Evolutionary conservation across 768 basidiomycete genomes (phyloP).

Genomic region (Rhizopogon vinicolor): DNA sequence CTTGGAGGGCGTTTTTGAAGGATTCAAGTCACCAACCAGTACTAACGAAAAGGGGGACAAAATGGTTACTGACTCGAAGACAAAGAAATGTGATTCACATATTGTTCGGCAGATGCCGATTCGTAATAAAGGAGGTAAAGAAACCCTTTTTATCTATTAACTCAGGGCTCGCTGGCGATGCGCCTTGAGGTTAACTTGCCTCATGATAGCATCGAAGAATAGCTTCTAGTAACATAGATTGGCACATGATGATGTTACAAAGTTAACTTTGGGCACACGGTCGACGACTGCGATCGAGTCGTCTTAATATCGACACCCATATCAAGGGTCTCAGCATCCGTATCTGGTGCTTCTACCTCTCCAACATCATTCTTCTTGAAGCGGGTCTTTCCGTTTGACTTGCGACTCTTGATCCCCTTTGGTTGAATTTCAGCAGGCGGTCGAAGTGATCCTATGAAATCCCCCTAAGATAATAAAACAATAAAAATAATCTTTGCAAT

Average conservation of each 20-base stretch:
- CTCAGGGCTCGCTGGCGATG: too few species aligned
- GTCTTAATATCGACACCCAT: background rate
- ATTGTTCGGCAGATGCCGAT: background rate
- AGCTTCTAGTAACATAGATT: too few species aligned
- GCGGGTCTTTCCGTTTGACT: slow-evolving; percentile 21
- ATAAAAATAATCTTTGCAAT: background rate
- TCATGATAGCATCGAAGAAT: too few species aligned
- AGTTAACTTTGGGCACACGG: too few species aligned
- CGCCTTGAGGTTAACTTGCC: too few species aligned
- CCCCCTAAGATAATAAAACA: background rate
- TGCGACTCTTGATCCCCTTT: slow-evolving; percentile 41
- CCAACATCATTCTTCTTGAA: slow-evolving; percentile 18
- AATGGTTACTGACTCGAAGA: background rate
- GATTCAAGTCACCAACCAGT: background rate
- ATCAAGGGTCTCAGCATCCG: background rate
- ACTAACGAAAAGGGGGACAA: background rate
- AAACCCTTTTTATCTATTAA: too few species aligned
- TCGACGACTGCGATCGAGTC: too few species aligned
- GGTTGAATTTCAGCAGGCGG: slow-evolving; percentile 37
- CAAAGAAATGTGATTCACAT: background rate
- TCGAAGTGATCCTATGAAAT: slow-evolving; percentile 30
- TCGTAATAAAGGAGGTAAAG: too few species aligned
- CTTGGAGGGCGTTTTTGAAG: background rate
- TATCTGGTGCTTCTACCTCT: too few species aligned
- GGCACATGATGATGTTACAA: too few species aligned